Evolutionary conservation across 768 basidiomycete genomes (phyloP), one percentile per base, ranked within the genome.

Genomic region (Omphalotus guepiniiformis): DNA sequence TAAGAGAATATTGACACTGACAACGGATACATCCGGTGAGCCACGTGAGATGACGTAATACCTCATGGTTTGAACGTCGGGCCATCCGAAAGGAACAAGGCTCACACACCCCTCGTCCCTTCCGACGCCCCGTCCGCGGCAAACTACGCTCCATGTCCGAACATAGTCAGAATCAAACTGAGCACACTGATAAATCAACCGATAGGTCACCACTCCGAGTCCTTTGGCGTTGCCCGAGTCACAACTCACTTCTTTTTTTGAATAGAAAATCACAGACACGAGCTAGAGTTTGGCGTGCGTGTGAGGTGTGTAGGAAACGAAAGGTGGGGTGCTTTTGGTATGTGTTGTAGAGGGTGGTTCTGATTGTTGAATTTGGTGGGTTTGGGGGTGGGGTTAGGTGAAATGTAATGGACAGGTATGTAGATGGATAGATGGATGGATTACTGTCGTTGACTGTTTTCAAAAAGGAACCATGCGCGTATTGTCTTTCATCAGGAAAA

Each of bases 271-370:
- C 32, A 16, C 48, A 49, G 8, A 38, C 37, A 4, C 50, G 55
- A 22, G 49, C 53, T 13, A 42, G 55, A 42, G 53, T 54, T n/a
- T 56, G 53, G 53, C 44, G 53, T 18, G 55, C 55, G 5, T 56
- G 55, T 29, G 53, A 54, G 27, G 50, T 48, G n/a, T 54, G 53
- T 28, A 23, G 48, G 43, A 55, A 55, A 38, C 40, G 54, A 35
- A 55, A 55, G 48, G 54, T 50, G 35, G 22, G 54, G 12, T 8
- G 16, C 27, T 6, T 26, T 16, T 27, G 23, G 21, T 48, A 25
- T 15, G 4, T 23, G 3, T 13, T 42, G 7, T 21, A 23, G 13
- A 19, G 19, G 16, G 9, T 16, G 39, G 11, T 42, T 4, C 15
- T 42, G 5, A 42, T 23, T 19, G 4, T 6, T 16, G 30, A 25